Percentiles rank a stretch among this genome's conserved stretches.
Conservation (phyloP, 2,329 filamentous ascomycete genomes). For the Colletotrichum filicis region DNA sequence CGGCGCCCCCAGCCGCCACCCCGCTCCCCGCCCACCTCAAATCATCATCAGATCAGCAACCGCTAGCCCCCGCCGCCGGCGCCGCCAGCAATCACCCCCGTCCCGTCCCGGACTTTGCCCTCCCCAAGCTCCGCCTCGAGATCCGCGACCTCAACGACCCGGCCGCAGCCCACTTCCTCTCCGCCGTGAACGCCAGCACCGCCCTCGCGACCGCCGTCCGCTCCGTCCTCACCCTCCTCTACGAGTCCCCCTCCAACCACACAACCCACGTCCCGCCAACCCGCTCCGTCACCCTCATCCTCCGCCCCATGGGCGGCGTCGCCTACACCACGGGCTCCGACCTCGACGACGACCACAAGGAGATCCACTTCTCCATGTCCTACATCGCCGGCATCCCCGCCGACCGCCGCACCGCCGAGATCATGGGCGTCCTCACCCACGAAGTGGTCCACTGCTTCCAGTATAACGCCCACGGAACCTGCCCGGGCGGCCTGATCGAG, state of each 20-base stretch:
- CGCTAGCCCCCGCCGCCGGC: slow-evolving; percentile 3
- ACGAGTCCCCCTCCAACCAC: slow-evolving; percentile 58
- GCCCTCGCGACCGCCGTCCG: slow-evolving; percentile 72
- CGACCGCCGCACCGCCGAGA: slow-evolving; percentile 66
- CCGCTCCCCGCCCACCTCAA: slow-evolving; percentile 26
- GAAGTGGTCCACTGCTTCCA: slow-evolving; percentile 97
- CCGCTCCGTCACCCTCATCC: slow-evolving; percentile 84
- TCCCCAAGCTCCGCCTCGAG: slow-evolving; percentile 69
- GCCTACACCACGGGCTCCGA: slow-evolving; percentile 88
- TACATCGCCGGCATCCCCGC: slow-evolving; percentile 71
- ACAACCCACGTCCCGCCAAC: slow-evolving; percentile 68
- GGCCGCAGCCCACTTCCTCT: slow-evolving; percentile 75
- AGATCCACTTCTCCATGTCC: slow-evolving; percentile 85
- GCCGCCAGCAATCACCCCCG: slow-evolving; percentile 3
- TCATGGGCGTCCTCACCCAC: slow-evolving; percentile 86
- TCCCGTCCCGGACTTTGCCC: slow-evolving; percentile 29
- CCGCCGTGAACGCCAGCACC: slow-evolving; percentile 69
- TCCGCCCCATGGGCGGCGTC: slow-evolving; percentile 84
- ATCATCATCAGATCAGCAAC: slow-evolving; percentile 4
- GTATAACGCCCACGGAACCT: slow-evolving; percentile 71
- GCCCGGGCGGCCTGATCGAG: slow-evolving; percentile 84
- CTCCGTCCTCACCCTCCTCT: slow-evolving; percentile 79
- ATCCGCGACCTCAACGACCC: slow-evolving; percentile 68
- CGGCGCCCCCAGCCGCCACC: slow-evolving; percentile 21
- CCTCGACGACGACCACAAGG: slow-evolving; percentile 87